Evolutionary conservation across 768 basidiomycete species (phyloP), one percentile per base, ranked within the genome.

Genomic region (Amanita rubescens): DNA sequence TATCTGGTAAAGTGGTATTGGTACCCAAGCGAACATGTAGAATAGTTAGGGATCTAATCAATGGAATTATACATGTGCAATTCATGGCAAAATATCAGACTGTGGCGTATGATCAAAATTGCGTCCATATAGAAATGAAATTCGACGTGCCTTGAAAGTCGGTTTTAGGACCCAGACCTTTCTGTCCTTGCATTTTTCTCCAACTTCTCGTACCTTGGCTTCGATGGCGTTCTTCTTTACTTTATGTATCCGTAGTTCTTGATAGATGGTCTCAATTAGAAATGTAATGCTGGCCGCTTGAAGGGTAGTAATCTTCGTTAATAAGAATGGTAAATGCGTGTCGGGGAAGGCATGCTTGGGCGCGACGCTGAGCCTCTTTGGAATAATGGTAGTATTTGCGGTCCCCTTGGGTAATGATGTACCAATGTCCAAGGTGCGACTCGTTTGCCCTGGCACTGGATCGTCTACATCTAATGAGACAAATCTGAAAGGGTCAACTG

Each of bases 161-260:
- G 74, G 67, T 60, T 82, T 86, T 27, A 92, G 73, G 32, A 85
- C 68, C 91, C 91, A 94, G 55, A 82, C 67, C 64, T 80, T 88
- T 69, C 75, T 81, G 54, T 81, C 78, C 64, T 79, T 86, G 60
- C 79, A 83, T 62, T 87, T 91, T 67, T 84, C 86, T 14, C 80
- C 75, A 11, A 91, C 77, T 66, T 91, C 88, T 43, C 79, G 75
- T 34, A 94, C 73, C 65, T 92, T 92, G 2, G 81, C 82, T 66
- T 90, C 88, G 42, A 94, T 82, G 3, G 87, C 81, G 47, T 84
- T 87, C 75, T 92, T 93, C 73, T 85, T 90, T 57, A 91, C 78
- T 53, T 84, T 85, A 58, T 85, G 71, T n/a, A 65, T 67, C 30
- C 79, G 79, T 37, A 92, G 71, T 24, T 85, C 85, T 57, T 84